These are phyloP conservation scores for Salvia rosmarinus DNA, from an alignment of 257 asterid species.

Conservation along the genomic window DNA sequence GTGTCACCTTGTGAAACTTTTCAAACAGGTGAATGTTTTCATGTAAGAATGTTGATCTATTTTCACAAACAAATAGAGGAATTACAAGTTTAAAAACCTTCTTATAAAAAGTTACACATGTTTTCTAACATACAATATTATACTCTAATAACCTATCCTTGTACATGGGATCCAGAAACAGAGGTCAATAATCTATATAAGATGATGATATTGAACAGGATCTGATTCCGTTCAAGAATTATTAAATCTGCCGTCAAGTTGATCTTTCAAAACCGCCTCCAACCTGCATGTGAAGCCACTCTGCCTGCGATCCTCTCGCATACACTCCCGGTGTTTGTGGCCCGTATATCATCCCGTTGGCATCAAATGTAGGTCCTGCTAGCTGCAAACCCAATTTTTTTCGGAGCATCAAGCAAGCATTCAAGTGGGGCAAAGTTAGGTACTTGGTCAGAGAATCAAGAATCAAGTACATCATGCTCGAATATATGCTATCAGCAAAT, in stretches of 20 bases:
- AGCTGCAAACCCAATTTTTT: conserved; percentile 44
- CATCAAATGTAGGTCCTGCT: conserved; percentile 53
- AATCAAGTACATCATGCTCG: conserved; percentile 3
- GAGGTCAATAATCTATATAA: not conserved
- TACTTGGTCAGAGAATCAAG: conserved; percentile 15
- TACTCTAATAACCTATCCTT: conserved; percentile 39
- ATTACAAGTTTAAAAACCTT: conserved; percentile 16
- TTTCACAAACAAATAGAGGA: conserved; percentile 13
- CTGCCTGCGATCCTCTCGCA: conserved; percentile 59
- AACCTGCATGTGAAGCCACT: conserved; percentile 91
- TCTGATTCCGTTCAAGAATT: conserved; percentile 3
- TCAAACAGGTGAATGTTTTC: not conserved
- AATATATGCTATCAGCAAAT: not conserved
- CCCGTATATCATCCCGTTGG: conserved; percentile 64
- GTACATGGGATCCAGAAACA: conserved; percentile 18
- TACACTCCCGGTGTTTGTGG: conserved; percentile 66
- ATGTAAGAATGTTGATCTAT: conserved; percentile 1
- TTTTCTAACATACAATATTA: conserved; percentile 31
- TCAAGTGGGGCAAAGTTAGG: not conserved
- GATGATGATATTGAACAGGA: conserved; percentile 31
- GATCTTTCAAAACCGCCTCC: conserved; percentile 63
- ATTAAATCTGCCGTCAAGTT: conserved; percentile 32
- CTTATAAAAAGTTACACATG: conserved; percentile 17
- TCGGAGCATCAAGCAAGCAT: no score
- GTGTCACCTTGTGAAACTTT: no score